Percentiles rank a stretch among this genome's conserved stretches.
phyloP scores from a whole-genome alignment of 169 alveolate genomes.

The Plasmodium vinckei region DNA sequence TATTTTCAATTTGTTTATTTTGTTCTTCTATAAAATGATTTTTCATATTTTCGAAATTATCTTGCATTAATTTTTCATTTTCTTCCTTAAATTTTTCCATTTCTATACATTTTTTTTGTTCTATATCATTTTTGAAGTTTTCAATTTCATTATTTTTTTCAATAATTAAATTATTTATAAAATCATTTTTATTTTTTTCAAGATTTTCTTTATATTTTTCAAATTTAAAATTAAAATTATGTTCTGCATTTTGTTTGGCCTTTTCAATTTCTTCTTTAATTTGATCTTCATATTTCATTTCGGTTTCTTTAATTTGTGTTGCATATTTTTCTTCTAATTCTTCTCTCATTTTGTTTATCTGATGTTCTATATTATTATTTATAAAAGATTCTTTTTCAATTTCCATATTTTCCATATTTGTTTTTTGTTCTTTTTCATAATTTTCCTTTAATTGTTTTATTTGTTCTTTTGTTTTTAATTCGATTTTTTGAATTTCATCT shows the following conservation, averaged over 20 bases:
- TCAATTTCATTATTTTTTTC: constrained; percentile 65
- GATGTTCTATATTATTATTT: constrained; percentile 6
- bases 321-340: constrained; percentile 8
- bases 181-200: constrained; percentile 68
- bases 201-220: constrained; percentile 72
- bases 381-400: constrained; percentile 26
- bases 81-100: constrained; percentile 24
- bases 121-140: constrained; percentile 12
- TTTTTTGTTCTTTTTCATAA: constrained; percentile 13
- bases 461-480: constrained; percentile 21
- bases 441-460: constrained; percentile 13
- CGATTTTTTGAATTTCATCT: constrained; percentile 47
- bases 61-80: constrained; percentile 10
- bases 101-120: constrained; percentile 41
- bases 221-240: constrained; percentile 26
- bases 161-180: constrained; percentile 56
- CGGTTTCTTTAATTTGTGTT: constrained; percentile 14
- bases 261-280: constrained; percentile 26
- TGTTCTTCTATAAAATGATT: constrained; percentile 31
- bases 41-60: constrained; percentile 20
- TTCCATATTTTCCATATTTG: constrained; percentile 25
- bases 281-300: constrained; percentile 20
- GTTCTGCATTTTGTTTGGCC: constrained; percentile 30
- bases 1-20: constrained; percentile 9
- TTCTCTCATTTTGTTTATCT: constrained; percentile 14